Evolutionary conservation across 2,329 filamentous ascomycete genomes (phyloP).

Genomic region (Aspergillus melleus): DNA sequence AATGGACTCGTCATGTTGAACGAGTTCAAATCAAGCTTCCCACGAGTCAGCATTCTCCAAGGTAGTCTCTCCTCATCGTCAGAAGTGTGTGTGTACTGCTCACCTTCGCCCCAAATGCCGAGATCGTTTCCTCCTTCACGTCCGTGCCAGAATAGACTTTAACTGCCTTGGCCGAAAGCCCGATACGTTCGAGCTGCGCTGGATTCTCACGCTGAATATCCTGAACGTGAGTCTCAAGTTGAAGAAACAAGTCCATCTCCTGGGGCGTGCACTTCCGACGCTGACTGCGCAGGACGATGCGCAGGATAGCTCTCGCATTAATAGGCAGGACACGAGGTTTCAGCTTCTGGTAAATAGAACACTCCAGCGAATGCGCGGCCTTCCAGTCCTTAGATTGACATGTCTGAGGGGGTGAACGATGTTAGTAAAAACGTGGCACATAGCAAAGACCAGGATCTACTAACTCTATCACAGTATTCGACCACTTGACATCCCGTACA

Average conservation of each 20-base stretch:
- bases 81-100: constrained; percentile 9
- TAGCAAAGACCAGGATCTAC: constrained; percentile 14
- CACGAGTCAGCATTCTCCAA: background rate
- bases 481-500: constrained; percentile 61
- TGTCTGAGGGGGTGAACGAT: constrained; percentile 35
- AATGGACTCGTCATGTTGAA: constrained; percentile 57
- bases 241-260: constrained; percentile 45
- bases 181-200: constrained; percentile 50
- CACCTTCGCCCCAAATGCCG: constrained; percentile 50
- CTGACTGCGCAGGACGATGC: constrained; percentile 49
- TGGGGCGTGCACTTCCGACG: constrained; percentile 37
- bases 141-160: constrained; percentile 53
- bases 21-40: constrained; percentile 57
- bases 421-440: background rate
- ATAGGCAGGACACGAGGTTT: constrained; percentile 53
- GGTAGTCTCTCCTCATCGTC: background rate
- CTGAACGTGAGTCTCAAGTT: constrained; percentile 50
- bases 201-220: constrained; percentile 46
- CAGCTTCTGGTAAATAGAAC: constrained; percentile 51
- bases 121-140: constrained; percentile 44
- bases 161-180: constrained; percentile 55
- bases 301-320: constrained; percentile 56
- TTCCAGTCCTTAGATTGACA: constrained; percentile 64
- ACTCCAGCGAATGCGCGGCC: constrained; percentile 60
- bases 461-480: constrained; percentile 61